A percentile compares a stretch with the other conserved stretches of the same genome.
Conservation (phyloP, 1,284 basidiomycete species). For the Cerioporus squamosus region DNA sequence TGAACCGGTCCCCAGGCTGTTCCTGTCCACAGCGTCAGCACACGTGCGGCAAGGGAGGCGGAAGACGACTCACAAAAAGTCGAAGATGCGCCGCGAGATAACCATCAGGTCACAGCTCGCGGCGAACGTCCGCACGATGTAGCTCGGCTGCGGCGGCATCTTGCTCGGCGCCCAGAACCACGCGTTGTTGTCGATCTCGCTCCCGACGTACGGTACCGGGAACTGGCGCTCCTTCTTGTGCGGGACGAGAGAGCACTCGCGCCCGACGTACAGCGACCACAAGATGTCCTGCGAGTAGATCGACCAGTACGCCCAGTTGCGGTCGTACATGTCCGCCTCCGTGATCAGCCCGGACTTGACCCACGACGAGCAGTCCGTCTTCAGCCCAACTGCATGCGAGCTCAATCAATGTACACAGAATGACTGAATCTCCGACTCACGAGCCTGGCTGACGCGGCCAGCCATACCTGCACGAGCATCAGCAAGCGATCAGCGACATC, state of each 20-base stretch:
- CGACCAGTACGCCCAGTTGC: conserved; percentile 61
- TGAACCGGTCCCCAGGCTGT: conserved; percentile 43
- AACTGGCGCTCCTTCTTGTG: conserved; percentile 41
- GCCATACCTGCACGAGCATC: conserved; percentile 48
- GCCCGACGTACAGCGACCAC: conserved; percentile 62
- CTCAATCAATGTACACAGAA: not conserved
- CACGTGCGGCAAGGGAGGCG: not conserved
- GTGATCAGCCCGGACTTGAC: conserved; percentile 54
- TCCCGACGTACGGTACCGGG: conserved; percentile 49
- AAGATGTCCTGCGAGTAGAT: conserved; percentile 60
- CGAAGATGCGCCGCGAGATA: conserved; percentile 60
- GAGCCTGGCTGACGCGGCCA: conserved; percentile 48
- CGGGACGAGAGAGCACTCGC: conserved; percentile 53
- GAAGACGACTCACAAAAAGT: conserved; percentile 53
- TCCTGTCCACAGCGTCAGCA: conserved; percentile 35
- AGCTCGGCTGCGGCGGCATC: conserved; percentile 48
- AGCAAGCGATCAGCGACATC: not conserved
- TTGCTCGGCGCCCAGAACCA: conserved; percentile 46
- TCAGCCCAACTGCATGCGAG: conserved; percentile 51
- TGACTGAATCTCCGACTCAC: conserved; percentile 28
- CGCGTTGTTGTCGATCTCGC: conserved; percentile 48
- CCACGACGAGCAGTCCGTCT: conserved; percentile 60
- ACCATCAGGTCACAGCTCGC: conserved; percentile 57
- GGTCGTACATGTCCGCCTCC: conserved; percentile 53
- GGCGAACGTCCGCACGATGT: conserved; percentile 54